phyloP scores from a whole-genome alignment of 192 early-diverging fungal species.

The Entomortierella parvispora region DNA sequence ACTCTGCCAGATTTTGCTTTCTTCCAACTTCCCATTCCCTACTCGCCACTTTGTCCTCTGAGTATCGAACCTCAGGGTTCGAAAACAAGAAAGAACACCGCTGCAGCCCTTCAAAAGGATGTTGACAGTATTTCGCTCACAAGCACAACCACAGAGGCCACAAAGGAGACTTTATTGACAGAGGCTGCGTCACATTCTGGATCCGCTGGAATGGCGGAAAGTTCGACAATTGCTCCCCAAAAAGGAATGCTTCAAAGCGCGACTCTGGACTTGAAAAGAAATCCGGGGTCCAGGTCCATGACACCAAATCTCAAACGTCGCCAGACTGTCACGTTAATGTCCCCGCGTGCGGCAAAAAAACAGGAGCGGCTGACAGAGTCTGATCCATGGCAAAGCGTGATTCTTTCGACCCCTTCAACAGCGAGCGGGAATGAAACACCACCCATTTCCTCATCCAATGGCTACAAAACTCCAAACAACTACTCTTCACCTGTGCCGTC shows the following conservation, averaged over 20 bases:
- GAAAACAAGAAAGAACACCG: constrained; percentile 43
- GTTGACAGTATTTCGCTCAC: too few species aligned
- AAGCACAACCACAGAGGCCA: neutral
- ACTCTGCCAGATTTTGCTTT: constrained; percentile 82
- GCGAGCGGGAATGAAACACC: constrained; percentile 25
- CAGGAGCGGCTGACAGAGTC: neutral
- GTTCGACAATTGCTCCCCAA: neutral
- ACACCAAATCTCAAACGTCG: constrained; percentile 30
- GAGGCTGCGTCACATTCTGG: neutral
- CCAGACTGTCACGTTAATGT: constrained; percentile 39
- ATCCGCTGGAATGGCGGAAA: neutral
- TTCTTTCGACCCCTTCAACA: neutral
- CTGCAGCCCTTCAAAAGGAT: neutral
- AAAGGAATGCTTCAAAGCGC: neutral
- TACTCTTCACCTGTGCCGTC: constrained; percentile 12
- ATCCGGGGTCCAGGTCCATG: constrained; percentile 1
- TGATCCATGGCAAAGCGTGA: constrained; percentile 4
- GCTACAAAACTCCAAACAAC: constrained; percentile 21
- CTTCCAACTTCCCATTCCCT: constrained; percentile 73
- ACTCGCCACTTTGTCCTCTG: constrained; percentile 60
- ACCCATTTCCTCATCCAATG: constrained; percentile 9
- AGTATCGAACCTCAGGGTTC: constrained; percentile 46
- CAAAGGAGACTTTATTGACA: constrained; percentile 34
- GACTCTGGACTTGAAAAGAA: constrained; percentile 14
- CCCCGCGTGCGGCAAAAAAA: constrained; percentile 22